Evolutionary conservation across 1,139 yeast species (phyloP).

Genomic region (Geotrichum australiense): DNA sequence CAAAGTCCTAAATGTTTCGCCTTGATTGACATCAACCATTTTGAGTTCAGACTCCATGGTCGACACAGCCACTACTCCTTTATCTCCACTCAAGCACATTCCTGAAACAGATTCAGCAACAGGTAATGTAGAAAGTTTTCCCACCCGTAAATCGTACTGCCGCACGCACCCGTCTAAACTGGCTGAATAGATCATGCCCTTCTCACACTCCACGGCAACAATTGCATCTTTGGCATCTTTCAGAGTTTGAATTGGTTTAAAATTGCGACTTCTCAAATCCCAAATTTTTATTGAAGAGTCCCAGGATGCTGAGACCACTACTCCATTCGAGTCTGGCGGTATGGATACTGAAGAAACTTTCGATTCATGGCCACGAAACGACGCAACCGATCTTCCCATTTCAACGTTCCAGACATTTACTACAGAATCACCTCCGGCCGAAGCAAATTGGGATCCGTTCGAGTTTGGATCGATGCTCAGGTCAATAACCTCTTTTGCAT

Average conservation of each 20-base stretch:
- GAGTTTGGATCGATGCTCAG: slow-evolving; percentile 30
- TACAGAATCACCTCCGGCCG: slow-evolving; percentile 36
- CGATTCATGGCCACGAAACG: slow-evolving; percentile 32
- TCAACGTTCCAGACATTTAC: slow-evolving; percentile 34
- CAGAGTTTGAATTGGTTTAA: slow-evolving; percentile 33
- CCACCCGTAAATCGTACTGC: slow-evolving; percentile 32
- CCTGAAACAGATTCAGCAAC: slow-evolving; percentile 22
- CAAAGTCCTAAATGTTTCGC: too few relatives aligned
- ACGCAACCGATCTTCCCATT: slow-evolving; percentile 25
- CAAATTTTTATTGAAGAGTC: slow-evolving; percentile 35
- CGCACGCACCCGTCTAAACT: slow-evolving; percentile 34
- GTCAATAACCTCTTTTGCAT: slow-evolving; percentile 33
- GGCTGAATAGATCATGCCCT: slow-evolving; percentile 29
- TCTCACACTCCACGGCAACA: slow-evolving; percentile 26
- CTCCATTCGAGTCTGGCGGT: slow-evolving; percentile 26
- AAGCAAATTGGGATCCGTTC: slow-evolving; percentile 27
- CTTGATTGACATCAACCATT: slow-evolving; percentile 4
- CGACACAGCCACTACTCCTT: background rate
- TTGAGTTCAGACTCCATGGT: background rate
- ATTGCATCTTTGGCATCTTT: slow-evolving; percentile 35
- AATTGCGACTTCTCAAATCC: slow-evolving; percentile 28
- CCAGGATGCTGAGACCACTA: slow-evolving; percentile 32
- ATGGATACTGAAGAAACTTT: slow-evolving; percentile 31
- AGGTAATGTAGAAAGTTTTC: slow-evolving; percentile 27
- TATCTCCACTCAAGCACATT: slow-evolving; percentile 7